A percentile compares a stretch with the other conserved stretches of the same genome.
Evolutionary conservation across 352 stramenopile genomes (phyloP).

Genomic region (Phytophthora quininea): DNA sequence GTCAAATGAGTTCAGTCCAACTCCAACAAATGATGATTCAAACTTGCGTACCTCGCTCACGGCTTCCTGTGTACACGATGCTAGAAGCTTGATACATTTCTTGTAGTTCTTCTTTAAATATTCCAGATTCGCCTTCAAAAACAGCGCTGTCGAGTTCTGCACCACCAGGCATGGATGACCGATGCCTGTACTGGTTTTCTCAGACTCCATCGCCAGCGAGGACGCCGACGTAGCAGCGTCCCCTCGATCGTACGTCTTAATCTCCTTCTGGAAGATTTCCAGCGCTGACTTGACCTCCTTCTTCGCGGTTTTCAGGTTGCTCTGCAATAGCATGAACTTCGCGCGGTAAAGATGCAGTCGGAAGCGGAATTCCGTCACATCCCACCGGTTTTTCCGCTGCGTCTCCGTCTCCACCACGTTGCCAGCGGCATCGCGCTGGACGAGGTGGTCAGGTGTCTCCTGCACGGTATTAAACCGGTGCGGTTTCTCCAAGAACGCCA

Average conservation of each 20-base stretch:
- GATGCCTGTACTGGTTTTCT: conserved; percentile 79
- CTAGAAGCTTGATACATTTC: conserved; percentile 94
- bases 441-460: conserved; percentile 45
- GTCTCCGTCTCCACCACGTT: conserved; percentile 50
- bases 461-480: conserved; percentile 89
- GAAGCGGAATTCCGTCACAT: conserved; percentile 91
- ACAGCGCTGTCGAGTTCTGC: conserved; percentile 90
- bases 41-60: conserved; percentile 68
- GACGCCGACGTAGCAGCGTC: conserved; percentile 17
- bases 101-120: conserved; percentile 95
- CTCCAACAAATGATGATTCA: not conserved
- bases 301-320: conserved; percentile 90
- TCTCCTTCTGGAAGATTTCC: conserved; percentile 93
- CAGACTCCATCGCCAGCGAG: conserved; percentile 45
- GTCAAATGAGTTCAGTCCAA: not conserved
- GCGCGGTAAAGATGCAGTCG: conserved; percentile 92
- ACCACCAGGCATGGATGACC: conserved; percentile 79
- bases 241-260: conserved; percentile 56
- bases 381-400: conserved; percentile 63
- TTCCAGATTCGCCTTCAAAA: conserved; percentile 94
- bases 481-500: conserved; percentile 91
- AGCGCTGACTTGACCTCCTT: conserved; percentile 94
- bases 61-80: conserved; percentile 85
- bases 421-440: conserved; percentile 37
- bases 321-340: conserved; percentile 89